Conservation (phyloP, 352 stramenopile species). For the Pythium grandisporangium region DNA sequence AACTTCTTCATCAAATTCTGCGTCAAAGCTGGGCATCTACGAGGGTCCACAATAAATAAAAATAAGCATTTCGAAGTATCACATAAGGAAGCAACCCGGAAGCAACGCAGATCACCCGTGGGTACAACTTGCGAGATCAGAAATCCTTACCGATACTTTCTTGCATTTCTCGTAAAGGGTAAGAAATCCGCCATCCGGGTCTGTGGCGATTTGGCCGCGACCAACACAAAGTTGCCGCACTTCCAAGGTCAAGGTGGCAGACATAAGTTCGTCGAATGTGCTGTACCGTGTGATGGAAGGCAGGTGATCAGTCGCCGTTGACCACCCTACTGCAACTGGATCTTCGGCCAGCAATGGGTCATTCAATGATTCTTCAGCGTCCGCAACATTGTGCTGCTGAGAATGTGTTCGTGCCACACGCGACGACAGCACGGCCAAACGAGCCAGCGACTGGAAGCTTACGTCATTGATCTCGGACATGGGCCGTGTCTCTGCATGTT, state of each 20-base stretch:
- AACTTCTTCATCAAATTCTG: slow-evolving; percentile 72
- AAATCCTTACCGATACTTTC: slow-evolving; percentile 59
- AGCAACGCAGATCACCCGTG: background rate
- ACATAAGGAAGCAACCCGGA: too few relatives aligned
- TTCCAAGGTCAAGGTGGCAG: slow-evolving; percentile 78
- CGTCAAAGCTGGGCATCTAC: slow-evolving; percentile 30
- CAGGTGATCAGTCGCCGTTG: slow-evolving; percentile 52
- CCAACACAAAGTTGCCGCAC: slow-evolving; percentile 74
- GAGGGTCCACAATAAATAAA: too few relatives aligned
- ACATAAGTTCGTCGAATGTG: slow-evolving; percentile 88
- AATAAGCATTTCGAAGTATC: too few relatives aligned
- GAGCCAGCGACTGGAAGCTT: slow-evolving; percentile 79
- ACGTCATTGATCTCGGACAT: slow-evolving; percentile 82
- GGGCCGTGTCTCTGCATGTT: slow-evolving; percentile 63
- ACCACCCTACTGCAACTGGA: slow-evolving; percentile 64
- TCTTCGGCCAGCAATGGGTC: slow-evolving; percentile 69
- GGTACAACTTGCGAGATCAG: slow-evolving; percentile 18
- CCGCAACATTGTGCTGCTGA: slow-evolving; percentile 13
- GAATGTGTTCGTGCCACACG: slow-evolving; percentile 64
- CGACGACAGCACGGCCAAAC: slow-evolving; percentile 74
- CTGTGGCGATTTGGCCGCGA: slow-evolving; percentile 76
- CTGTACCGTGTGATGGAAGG: slow-evolving; percentile 82
- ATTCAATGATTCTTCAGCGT: slow-evolving; percentile 31
- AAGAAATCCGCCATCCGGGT: slow-evolving; percentile 76
- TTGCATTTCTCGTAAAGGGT: slow-evolving; percentile 82